Conservation (phyloP, 1,284 basidiomycete genomes). For the Boletus semigastroideus region DNA sequence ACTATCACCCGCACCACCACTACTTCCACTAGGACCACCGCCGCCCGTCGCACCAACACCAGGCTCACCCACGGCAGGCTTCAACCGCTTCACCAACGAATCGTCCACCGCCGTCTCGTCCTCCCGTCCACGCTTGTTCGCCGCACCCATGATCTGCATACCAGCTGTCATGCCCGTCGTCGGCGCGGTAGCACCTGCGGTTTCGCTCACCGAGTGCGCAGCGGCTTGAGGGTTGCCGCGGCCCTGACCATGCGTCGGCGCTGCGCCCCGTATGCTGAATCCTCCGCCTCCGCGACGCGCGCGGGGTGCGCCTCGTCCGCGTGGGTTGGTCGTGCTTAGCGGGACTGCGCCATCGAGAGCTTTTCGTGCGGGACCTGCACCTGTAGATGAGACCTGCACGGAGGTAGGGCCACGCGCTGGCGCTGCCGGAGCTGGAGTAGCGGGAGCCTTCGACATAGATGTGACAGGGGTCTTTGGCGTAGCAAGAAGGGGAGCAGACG, state of each 20-base stretch:
- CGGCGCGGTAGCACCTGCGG: slow-evolving; percentile 12
- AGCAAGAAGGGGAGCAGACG: slow-evolving; percentile 12
- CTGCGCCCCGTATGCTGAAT: slow-evolving; percentile 41
- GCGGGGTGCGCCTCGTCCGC: slow-evolving; percentile 38
- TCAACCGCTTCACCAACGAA: slow-evolving; percentile 69
- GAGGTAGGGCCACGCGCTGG: background rate
- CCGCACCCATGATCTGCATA: slow-evolving; percentile 67
- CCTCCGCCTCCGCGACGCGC: slow-evolving; percentile 27
- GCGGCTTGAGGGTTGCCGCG: background rate
- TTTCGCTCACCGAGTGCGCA: background rate
- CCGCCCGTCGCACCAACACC: background rate
- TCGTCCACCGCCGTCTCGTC: slow-evolving; percentile 51
- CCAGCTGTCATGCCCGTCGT: slow-evolving; percentile 32
- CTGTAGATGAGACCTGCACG: slow-evolving; percentile 12
- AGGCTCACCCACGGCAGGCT: too few species aligned
- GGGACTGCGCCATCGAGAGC: slow-evolving; percentile 30
- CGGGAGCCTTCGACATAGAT: slow-evolving; percentile 13
- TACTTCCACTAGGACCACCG: too few species aligned
- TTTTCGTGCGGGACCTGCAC: slow-evolving; percentile 16
- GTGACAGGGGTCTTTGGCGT: slow-evolving; percentile 28
- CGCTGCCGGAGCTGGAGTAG: slow-evolving; percentile 21
- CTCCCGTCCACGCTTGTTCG: slow-evolving; percentile 65
- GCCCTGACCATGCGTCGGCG: slow-evolving; percentile 38
- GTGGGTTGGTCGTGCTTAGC: slow-evolving; percentile 21
- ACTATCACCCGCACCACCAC: too few species aligned